Conservation (phyloP, 441 rosid genomes). For the Adansonia grandidieri region DNA sequence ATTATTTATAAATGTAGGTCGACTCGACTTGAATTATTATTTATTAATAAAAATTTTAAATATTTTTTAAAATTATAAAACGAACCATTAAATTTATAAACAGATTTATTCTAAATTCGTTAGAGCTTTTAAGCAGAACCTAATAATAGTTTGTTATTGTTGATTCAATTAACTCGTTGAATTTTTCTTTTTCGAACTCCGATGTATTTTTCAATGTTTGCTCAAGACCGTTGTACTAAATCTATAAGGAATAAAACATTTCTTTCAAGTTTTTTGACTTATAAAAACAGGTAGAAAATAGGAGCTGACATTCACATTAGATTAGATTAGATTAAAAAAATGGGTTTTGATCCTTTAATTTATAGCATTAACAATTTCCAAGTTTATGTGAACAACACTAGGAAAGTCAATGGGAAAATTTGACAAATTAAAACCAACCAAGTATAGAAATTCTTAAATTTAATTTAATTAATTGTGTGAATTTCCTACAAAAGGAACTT, state of each 20-base stretch:
- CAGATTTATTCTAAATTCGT: too few relatives aligned
- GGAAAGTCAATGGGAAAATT: slow-evolving; percentile 9
- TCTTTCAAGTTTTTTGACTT: slow-evolving; percentile 13
- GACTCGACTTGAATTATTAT: too few relatives aligned
- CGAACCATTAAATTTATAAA: too few relatives aligned
- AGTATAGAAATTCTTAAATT: background rate
- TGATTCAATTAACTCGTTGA: too few relatives aligned
- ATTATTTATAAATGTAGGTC: too few relatives aligned
- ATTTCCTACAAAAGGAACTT: background rate
- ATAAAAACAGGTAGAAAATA: background rate
- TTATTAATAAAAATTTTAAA: too few relatives aligned
- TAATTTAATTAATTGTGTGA: background rate
- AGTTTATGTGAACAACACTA: background rate
- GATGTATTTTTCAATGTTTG: background rate
- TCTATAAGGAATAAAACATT: background rate
- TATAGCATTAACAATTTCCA: background rate
- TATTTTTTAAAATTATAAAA: too few relatives aligned
- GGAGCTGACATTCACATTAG: slow-evolving; percentile 17
- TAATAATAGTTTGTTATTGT: too few relatives aligned
- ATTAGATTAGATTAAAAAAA: background rate
- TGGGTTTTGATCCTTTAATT: background rate
- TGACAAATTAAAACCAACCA: background rate
- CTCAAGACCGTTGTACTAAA: background rate
- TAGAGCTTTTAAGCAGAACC: too few relatives aligned
- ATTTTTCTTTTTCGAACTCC: too few relatives aligned